Percentiles rank a stretch among this genome's conserved stretches.
Evolutionary conservation across 352 stramenopile species (phyloP).

Genomic region (Pythium dissotocum): DNA sequence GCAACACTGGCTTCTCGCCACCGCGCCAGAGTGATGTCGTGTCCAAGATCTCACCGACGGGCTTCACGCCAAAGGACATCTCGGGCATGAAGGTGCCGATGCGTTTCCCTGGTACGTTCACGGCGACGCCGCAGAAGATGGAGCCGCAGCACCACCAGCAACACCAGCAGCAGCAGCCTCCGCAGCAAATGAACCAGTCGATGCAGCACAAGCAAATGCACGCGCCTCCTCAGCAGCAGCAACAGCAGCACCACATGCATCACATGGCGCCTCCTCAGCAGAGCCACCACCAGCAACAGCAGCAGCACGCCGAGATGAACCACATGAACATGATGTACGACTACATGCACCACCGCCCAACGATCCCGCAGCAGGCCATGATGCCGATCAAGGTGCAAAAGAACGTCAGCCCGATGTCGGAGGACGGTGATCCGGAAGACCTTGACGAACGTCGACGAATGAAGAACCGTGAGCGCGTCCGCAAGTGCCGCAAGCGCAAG

Average conservation of each 20-base stretch:
- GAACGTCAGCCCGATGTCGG: constrained; percentile 66
- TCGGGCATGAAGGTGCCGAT: constrained; percentile 72
- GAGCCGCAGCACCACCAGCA: constrained; percentile 43
- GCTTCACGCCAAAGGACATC: constrained; percentile 79
- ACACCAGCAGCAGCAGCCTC: constrained; percentile 38
- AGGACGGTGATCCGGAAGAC: constrained; percentile 75
- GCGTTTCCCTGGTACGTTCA: constrained; percentile 66
- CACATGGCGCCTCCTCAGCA: constrained; percentile 32
- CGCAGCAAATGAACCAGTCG: constrained; percentile 41
- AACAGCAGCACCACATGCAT: constrained; percentile 38
- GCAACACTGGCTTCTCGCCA: constrained; percentile 53
- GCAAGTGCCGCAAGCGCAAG: constrained; percentile 89
- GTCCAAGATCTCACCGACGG: constrained; percentile 78
- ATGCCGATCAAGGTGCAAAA: constrained; percentile 31
- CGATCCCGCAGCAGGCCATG: constrained; percentile 45
- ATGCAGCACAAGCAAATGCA: constrained; percentile 51
- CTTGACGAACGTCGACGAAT: constrained; percentile 84
- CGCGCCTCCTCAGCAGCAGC: constrained; percentile 36
- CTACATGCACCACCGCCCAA: constrained; percentile 77
- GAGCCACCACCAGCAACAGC: constrained; percentile 35
- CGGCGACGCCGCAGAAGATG: constrained; percentile 62
- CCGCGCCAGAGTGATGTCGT: constrained; percentile 41
- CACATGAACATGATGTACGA: constrained; percentile 89
- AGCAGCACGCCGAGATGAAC: constrained; percentile 53
- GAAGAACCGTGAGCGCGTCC: constrained; percentile 88